phyloP scores from a whole-genome alignment of 257 asterid species.

The Solanum microdontum region DNA sequence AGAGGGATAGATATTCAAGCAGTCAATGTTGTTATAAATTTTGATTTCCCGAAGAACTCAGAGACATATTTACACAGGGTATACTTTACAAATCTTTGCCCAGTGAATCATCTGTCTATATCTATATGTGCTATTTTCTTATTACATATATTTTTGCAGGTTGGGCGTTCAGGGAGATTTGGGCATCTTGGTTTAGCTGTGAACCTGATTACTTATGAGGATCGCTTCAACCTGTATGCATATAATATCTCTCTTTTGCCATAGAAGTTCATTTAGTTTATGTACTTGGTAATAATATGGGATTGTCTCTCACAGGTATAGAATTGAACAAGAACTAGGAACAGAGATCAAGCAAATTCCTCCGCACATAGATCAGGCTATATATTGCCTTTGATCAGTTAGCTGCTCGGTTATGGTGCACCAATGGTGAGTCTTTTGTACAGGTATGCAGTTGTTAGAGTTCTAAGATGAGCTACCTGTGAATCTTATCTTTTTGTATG shows the following conservation, averaged over 20 bases:
- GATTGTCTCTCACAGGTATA: slow-evolving; percentile 41
- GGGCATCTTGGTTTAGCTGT: slow-evolving; percentile 95
- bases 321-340: slow-evolving; percentile 90
- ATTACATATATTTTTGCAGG: slow-evolving; percentile 26
- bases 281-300: background rate
- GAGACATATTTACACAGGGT: slow-evolving; percentile 92
- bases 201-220: slow-evolving; percentile 80
- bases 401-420: slow-evolving; percentile 10
- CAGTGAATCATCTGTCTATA: background rate
- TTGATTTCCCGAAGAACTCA: slow-evolving; percentile 75
- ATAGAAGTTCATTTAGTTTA: background rate
- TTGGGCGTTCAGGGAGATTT: slow-evolving; percentile 90
- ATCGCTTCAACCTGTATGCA: slow-evolving; percentile 78
- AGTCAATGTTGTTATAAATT: slow-evolving; percentile 78
- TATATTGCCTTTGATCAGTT: slow-evolving; percentile 55
- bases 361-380: slow-evolving; percentile 76
- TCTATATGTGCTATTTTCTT: background rate
- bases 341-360: slow-evolving; percentile 96
- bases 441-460: background rate
- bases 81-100: slow-evolving; percentile 6
- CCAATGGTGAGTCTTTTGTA: slow-evolving; percentile 26
- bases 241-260: background rate
- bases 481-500: background rate
- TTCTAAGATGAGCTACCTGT: background rate
- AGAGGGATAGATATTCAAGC: slow-evolving; percentile 93